These are phyloP conservation scores for Ajuga reptans DNA, from an alignment of 305 asterid genomes.

Conservation along the genomic window DNA sequence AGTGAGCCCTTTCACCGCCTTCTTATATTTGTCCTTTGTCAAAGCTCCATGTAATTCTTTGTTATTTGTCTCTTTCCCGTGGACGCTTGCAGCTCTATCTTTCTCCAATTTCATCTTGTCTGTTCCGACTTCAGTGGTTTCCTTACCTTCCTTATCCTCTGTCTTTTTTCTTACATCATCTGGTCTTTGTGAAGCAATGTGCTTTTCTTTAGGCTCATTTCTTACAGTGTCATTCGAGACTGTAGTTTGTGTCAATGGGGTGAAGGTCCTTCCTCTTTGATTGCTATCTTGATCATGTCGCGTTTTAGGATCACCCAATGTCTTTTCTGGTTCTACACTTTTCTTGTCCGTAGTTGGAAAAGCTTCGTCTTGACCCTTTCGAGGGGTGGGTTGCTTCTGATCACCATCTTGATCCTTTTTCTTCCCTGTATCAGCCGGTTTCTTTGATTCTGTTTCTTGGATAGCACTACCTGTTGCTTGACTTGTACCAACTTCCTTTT, in stretches of 20 bases:
- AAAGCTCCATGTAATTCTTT: conserved; percentile 20
- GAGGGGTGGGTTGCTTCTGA: conserved; percentile 11
- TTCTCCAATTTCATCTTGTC: conserved; percentile 15
- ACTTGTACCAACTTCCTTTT: conserved; percentile 12
- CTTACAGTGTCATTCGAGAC: conserved; percentile 8
- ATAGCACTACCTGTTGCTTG: conserved; percentile 19
- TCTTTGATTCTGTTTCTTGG: conserved; percentile 7
- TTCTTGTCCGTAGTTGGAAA: conserved; percentile 20
- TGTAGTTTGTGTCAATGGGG: conserved; percentile 14
- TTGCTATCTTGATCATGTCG: not conserved
- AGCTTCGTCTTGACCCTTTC: conserved; percentile 8
- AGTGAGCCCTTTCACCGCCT: conserved; percentile 32
- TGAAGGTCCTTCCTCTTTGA: conserved; percentile 15
- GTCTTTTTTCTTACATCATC: conserved; percentile 3
- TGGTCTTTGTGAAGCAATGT: conserved; percentile 3
- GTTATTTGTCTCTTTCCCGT: conserved; percentile 22
- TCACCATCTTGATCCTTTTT: not conserved
- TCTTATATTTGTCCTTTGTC: conserved; percentile 30
- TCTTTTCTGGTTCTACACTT: conserved; percentile 10
- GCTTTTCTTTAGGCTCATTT: conserved; percentile 12
- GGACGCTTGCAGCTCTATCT: not conserved
- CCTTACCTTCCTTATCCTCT: conserved; percentile 15
- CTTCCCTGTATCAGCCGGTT: not conserved
- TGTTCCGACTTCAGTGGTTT: not conserved
- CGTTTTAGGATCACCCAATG: conserved; percentile 8